Evolutionary conservation across 2,329 filamentous ascomycete species (phyloP), one percentile per base, ranked within the genome.

Genomic region (Knufia petricola): DNA sequence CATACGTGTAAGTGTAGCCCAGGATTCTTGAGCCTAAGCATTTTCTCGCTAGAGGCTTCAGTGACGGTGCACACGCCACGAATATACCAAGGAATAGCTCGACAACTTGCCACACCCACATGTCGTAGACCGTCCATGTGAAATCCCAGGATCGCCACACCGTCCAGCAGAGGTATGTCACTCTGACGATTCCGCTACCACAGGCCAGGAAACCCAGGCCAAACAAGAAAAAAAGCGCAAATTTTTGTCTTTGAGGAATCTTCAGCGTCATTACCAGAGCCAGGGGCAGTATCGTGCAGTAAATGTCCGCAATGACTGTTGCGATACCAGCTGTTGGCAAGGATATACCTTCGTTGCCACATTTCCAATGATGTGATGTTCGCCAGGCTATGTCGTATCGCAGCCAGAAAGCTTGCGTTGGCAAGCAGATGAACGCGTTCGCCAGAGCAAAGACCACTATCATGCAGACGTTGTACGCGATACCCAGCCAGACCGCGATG

Each of bases 31-130:
- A 36, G 2, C 42, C 20, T 7, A 36, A 21, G 17, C 20, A 4
- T 21, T 45, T 46, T 13, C 50, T 51, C 19, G 62, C 55, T 23
- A 64, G 54, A 12, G 61, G 60, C 38, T 60, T 62, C 8, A 64
- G 49, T 2, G 60, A 56, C 3, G 62, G 59, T 3, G 61, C 60
- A 2, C 60, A 59, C 10, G 60, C 59, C 8, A 59, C 60, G 13
- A 61, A 56, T 13, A 64, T 61, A 12, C 59, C 55, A 13, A 62
- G 37, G 36, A 59, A 59, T 7, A 60, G 54, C 50, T 63, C 62
- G n/a, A 63, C 50, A 1, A 59, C 51, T 2, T 56, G 54, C 60
- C 60, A 64, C 12, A 61, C 58, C 56, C 55, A 59, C 21, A 52
- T 56, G 3, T 55, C 50, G 49, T 52, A 58, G 21, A 58, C 36